Conservation (phyloP, 2,329 filamentous ascomycete genomes). For the Stenocarpella maydis region DNA sequence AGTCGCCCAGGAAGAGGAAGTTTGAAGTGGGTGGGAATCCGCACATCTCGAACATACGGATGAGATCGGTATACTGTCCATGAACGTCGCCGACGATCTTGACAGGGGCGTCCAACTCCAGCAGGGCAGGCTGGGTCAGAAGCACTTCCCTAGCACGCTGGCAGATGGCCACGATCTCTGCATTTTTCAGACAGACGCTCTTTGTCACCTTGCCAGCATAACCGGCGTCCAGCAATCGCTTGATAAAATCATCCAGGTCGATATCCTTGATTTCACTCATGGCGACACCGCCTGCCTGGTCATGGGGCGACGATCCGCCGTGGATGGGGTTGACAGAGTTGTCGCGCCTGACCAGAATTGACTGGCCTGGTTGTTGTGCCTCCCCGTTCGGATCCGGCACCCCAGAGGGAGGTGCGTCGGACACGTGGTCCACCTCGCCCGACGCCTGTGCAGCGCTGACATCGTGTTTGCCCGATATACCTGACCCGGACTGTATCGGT, state of each 20-base stretch:
- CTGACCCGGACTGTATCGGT: slow-evolving; percentile 79
- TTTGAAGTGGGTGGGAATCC: slow-evolving; percentile 93
- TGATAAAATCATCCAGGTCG: slow-evolving; percentile 97
- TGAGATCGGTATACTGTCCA: slow-evolving; percentile 94
- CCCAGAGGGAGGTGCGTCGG: slow-evolving; percentile 83
- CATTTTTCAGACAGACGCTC: slow-evolving; percentile 95
- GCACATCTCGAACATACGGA: slow-evolving; percentile 98
- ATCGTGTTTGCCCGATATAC: slow-evolving; percentile 78
- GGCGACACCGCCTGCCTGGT: slow-evolving; percentile 65
- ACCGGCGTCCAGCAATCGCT: slow-evolving; percentile 89
- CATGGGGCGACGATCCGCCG: slow-evolving; percentile 57
- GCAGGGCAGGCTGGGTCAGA: slow-evolving; percentile 86
- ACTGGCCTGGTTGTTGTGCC: slow-evolving; percentile 79
- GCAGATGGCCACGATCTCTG: slow-evolving; percentile 95
- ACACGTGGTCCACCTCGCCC: slow-evolving; percentile 94
- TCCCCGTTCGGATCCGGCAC: slow-evolving; percentile 64
- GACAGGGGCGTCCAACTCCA: slow-evolving; percentile 93
- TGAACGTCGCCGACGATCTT: slow-evolving; percentile 98
- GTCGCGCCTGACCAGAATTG: slow-evolving; percentile 86
- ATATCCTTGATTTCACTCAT: slow-evolving; percentile 92
- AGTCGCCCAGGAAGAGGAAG: slow-evolving; percentile 94
- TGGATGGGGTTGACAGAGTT: slow-evolving; percentile 73
- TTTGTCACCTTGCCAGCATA: slow-evolving; percentile 98
- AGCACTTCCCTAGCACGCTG: slow-evolving; percentile 88
- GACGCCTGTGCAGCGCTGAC: slow-evolving; percentile 82